Evolutionary conservation across 1,284 basidiomycete genomes (phyloP).

Genomic region (Amylostereum areolatum): DNA sequence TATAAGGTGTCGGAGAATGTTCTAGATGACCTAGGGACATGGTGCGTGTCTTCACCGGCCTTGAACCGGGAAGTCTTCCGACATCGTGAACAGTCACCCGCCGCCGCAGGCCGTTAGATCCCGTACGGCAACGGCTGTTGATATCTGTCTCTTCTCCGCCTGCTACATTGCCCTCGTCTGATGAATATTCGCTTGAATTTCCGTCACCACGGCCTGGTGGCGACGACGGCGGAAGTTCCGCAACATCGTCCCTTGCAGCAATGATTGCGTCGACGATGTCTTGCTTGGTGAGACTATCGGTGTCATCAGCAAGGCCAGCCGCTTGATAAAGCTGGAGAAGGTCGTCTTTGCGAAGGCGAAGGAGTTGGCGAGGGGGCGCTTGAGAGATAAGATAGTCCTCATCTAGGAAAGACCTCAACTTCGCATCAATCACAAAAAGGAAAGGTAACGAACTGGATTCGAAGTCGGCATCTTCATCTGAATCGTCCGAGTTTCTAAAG

Average conservation of each 20-base stretch:
- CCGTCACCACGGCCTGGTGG: slow-evolving; percentile 54
- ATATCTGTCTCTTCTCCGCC: slow-evolving; percentile 67
- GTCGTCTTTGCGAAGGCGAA: slow-evolving; percentile 73
- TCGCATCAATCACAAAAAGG: slow-evolving; percentile 31
- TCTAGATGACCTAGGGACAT: slow-evolving; percentile 36
- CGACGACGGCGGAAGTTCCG: slow-evolving; percentile 70
- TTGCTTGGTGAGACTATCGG: slow-evolving; percentile 69
- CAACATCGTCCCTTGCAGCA: slow-evolving; percentile 58
- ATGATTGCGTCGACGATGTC: slow-evolving; percentile 78
- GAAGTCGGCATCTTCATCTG: slow-evolving; percentile 33
- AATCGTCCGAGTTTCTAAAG: slow-evolving; percentile 38
- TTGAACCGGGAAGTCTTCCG: slow-evolving; percentile 28
- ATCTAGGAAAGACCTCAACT: slow-evolving; percentile 41
- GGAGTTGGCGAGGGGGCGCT: slow-evolving; percentile 63
- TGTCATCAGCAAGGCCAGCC: slow-evolving; percentile 67
- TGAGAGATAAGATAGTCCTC: slow-evolving; percentile 74
- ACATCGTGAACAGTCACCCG: slow-evolving; percentile 55
- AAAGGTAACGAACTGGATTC: slow-evolving; percentile 51
- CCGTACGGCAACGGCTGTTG: slow-evolving; percentile 14
- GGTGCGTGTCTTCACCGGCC: slow-evolving; percentile 30
- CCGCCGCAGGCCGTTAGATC: slow-evolving; percentile 34
- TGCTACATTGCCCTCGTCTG: slow-evolving; percentile 67
- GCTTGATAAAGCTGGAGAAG: slow-evolving; percentile 70
- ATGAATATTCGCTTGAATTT: slow-evolving; percentile 62
- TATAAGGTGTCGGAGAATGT: slow-evolving; percentile 10